Conservation (phyloP, 2,329 filamentous ascomycete genomes). For the Phyllosticta citrichinensis region DNA sequence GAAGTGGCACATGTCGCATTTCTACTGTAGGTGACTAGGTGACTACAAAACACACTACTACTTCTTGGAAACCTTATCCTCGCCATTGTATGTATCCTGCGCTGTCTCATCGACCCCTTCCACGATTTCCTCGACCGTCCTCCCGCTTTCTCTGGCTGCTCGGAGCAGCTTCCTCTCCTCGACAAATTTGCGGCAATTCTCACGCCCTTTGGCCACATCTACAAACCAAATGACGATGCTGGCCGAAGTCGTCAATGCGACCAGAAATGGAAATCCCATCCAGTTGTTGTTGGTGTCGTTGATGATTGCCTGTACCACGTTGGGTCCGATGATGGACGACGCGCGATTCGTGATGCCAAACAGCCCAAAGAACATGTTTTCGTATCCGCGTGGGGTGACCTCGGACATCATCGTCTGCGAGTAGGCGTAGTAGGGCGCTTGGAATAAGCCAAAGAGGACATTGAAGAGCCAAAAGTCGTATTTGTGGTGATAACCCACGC, state of each 20-base stretch:
- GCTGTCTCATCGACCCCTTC: background rate
- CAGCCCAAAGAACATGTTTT: constrained; percentile 60
- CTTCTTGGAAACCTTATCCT: background rate
- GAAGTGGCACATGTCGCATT: background rate
- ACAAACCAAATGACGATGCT: constrained; percentile 10
- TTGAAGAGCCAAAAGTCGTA: constrained; percentile 45
- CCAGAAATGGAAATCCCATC: constrained; percentile 9
- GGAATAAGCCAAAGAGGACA: constrained; percentile 53
- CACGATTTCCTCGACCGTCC: constrained; percentile 4
- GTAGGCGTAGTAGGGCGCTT: constrained; percentile 63
- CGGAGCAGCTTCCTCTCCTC: constrained; percentile 7
- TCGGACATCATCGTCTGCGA: constrained; percentile 62
- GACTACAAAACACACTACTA: background rate
- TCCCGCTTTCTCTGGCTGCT: constrained; percentile 2
- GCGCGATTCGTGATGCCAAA: constrained; percentile 62
- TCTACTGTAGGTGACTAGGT: background rate
- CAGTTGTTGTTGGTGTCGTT: constrained; percentile 49
- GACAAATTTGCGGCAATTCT: constrained; percentile 7
- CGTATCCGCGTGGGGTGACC: constrained; percentile 57
- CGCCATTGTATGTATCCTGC: background rate
- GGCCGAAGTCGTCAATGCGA: background rate
- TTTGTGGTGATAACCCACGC: constrained; percentile 43
- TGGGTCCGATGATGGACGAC: constrained; percentile 56
- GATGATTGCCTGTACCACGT: constrained; percentile 61
- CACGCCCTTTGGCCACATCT: constrained; percentile 5